phyloP scores from a whole-genome alignment of 2,329 filamentous ascomycete species.

The Alternaria brassicae region DNA sequence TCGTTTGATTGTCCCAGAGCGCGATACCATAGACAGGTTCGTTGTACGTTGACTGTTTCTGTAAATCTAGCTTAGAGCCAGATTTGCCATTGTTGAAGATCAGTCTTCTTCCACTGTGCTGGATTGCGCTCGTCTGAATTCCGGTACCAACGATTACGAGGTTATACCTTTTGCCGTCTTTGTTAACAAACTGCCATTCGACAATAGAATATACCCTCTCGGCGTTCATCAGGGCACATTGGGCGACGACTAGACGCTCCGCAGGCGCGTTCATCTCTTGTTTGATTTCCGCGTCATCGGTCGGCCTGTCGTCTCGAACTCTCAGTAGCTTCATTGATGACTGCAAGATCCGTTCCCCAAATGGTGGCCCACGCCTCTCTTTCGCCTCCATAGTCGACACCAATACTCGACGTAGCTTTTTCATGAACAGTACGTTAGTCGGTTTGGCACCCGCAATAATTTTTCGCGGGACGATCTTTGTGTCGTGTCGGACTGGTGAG shows the following conservation, averaged over 20 bases:
- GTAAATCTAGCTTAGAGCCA: slow-evolving; percentile 60
- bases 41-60: slow-evolving; percentile 47
- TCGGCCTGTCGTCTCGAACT: slow-evolving; percentile 27
- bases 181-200: slow-evolving; percentile 69
- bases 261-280: slow-evolving; percentile 36
- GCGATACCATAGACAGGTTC: slow-evolving; percentile 44
- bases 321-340: slow-evolving; percentile 44
- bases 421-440: slow-evolving; percentile 54
- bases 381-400: slow-evolving; percentile 54
- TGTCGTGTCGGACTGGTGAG: slow-evolving; percentile 1
- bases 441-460: slow-evolving; percentile 36
- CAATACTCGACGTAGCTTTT: slow-evolving; percentile 55
- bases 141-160: slow-evolving; percentile 68
- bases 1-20: slow-evolving; percentile 32
- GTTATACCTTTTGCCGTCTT: slow-evolving; percentile 63
- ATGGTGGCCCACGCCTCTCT: slow-evolving; percentile 36
- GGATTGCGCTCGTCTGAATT: slow-evolving; percentile 21
- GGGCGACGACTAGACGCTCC: slow-evolving; percentile 55
- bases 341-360: slow-evolving; percentile 47
- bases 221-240: slow-evolving; percentile 63
- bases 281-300: slow-evolving; percentile 30
- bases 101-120: slow-evolving; percentile 38
- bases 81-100: slow-evolving; percentile 38
- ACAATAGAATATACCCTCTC: slow-evolving; percentile 67
- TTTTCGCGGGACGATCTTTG: slow-evolving; percentile 38